Conservation (phyloP, 2,329 filamentous ascomycete genomes). For the Hypoxylon sp. region DNA sequence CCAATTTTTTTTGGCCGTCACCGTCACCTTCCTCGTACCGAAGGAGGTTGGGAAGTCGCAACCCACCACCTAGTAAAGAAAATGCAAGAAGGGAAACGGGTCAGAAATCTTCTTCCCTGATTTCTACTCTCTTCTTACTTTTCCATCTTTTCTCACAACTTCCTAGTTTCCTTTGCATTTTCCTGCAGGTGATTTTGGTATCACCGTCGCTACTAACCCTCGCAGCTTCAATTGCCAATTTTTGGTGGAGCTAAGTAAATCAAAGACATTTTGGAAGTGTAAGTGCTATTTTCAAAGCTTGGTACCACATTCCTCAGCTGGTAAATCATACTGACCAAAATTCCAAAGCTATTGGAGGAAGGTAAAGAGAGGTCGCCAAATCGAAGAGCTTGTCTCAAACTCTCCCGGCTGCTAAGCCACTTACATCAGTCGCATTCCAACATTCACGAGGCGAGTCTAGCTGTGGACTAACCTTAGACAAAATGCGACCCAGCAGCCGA, state of each 20-base stretch:
- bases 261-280: slow-evolving; percentile 39
- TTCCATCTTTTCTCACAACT: slow-evolving; percentile 28
- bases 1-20: slow-evolving; percentile 34
- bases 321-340: slow-evolving; percentile 24
- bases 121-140: slow-evolving; percentile 31
- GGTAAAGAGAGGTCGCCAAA: slow-evolving; percentile 24
- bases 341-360: slow-evolving; percentile 35
- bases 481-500: slow-evolving; percentile 55
- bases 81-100: slow-evolving; percentile 48
- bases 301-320: slow-evolving; percentile 34
- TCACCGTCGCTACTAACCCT: slow-evolving; percentile 30
- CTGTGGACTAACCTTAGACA: slow-evolving; percentile 42
- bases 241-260: slow-evolving; percentile 31
- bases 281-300: slow-evolving; percentile 18
- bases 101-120: slow-evolving; percentile 32
- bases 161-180: slow-evolving; percentile 17
- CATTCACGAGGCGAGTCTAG: slow-evolving; percentile 23
- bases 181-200: slow-evolving; percentile 22
- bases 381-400: slow-evolving; percentile 34
- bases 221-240: slow-evolving; percentile 17
- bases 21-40: slow-evolving; percentile 43
- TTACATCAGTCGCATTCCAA: slow-evolving; percentile 43
- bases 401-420: slow-evolving; percentile 2
- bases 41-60: slow-evolving; percentile 50
- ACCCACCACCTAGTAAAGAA: slow-evolving; percentile 44